Base-by-base conservation (phyloP, 192 early-diverging fungal genomes). In the Gaertneriomyces semiglobifer region DNA sequence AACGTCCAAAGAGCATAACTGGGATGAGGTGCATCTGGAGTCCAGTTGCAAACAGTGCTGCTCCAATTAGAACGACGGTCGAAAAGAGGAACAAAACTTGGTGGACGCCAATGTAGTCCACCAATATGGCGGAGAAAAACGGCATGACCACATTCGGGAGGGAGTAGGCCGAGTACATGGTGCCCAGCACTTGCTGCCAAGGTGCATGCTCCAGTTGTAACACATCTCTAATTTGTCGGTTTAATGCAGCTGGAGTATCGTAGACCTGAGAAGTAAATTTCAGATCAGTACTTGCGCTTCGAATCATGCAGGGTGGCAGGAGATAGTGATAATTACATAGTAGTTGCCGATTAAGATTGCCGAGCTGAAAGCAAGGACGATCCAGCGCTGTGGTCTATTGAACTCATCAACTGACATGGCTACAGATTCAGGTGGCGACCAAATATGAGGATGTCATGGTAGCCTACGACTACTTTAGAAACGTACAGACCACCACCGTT, bases 111-210 rank as follows among this genome's bases (percentile, higher is more conserved):
- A 77, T 69, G 1, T 52, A 33, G 70, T 86, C 82, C 10, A 78
- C 71, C n/a, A 81, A 61, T 5, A 66, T 68, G 9, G 84, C 86
- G 8, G 82, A 79, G 14, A 86, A 16, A 58, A 82, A 79, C 6
- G 86, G 86, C 4, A 86, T 73, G 58, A 86, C 61, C 44, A 83
- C 79, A 67, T 88, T 88, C 8, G 86, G 86, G 10, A 85, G 63
- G 16, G 82, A 81, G 71, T 88, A 88, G 16, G 76, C 41, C 0
- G 78, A 65, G 63, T 86, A 87, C 42, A 86, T 54, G 33, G 73
- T 48, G 58, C 75, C 72, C 7, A 82, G 77, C 25, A 67, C 60
- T 44, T 69, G 72, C 57, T 80, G 72, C 50, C 50, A 52, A 5
- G n/a, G n/a, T 20, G 3, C 50, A 20, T 52, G 20, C 3, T n/a